phyloP scores from a whole-genome alignment of 1,284 basidiomycete species.

The Porogramme epimiltina region DNA sequence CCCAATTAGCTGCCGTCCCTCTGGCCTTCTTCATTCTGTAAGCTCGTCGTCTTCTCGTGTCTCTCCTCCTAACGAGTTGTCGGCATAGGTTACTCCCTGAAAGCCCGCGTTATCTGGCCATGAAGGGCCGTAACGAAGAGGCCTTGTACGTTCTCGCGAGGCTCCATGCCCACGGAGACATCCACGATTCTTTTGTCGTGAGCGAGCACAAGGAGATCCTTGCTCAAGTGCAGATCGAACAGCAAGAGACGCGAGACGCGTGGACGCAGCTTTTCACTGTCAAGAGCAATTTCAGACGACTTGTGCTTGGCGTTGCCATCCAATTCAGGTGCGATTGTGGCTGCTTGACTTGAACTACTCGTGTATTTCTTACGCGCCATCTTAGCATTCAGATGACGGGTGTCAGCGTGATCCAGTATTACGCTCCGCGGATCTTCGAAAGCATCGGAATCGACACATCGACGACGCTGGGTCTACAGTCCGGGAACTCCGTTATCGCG shows the following conservation, averaged over 20 bases:
- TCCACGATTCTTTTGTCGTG: constrained; percentile 47
- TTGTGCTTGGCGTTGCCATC: constrained; percentile 40
- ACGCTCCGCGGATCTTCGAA: constrained; percentile 43
- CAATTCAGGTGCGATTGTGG: constrained; percentile 26
- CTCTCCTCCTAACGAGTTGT: neutral
- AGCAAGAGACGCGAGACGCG: constrained; percentile 27
- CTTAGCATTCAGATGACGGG: constrained; percentile 51
- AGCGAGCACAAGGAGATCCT: constrained; percentile 39
- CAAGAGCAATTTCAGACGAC: constrained; percentile 46
- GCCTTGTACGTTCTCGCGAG: constrained; percentile 45
- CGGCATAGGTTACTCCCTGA: constrained; percentile 41
- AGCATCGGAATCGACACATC: constrained; percentile 44
- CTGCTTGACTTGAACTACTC: neutral
- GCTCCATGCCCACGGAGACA: constrained; percentile 52
- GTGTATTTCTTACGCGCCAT: constrained; percentile 15
- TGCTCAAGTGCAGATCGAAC: constrained; percentile 38
- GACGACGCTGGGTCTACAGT: constrained; percentile 54
- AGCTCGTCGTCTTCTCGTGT: neutral
- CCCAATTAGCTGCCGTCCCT: constrained; percentile 45
- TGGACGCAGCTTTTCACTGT: constrained; percentile 55
- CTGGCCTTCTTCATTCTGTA: constrained; percentile 55
- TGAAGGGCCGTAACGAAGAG: constrained; percentile 53
- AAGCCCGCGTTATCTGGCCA: constrained; percentile 64
- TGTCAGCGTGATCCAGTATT: constrained; percentile 52
- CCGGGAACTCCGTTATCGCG: constrained; percentile 62